Evolutionary conservation across 1,139 yeast species (phyloP).

Genomic region (Candida anutae): DNA sequence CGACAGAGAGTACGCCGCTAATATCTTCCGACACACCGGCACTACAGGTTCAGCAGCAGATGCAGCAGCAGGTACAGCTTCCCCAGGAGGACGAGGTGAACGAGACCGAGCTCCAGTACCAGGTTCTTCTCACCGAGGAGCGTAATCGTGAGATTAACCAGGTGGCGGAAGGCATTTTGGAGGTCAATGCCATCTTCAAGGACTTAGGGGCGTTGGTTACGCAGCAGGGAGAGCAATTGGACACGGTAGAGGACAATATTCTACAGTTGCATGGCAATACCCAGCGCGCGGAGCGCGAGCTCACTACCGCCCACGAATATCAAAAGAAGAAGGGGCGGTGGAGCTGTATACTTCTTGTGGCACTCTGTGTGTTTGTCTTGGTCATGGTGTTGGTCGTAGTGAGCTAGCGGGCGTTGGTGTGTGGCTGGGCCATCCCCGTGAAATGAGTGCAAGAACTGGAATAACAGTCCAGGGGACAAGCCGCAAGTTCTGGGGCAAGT

Average conservation of each 20-base stretch:
- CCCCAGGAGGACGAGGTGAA: conserved; percentile 32
- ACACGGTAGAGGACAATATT: conserved; percentile 75
- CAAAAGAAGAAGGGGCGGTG: conserved; percentile 67
- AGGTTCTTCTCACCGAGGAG: conserved; percentile 59
- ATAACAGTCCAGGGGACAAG: too few species aligned
- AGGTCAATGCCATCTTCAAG: conserved; percentile 76
- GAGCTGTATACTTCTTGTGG: conserved; percentile 57
- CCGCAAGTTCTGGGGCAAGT: too few species aligned
- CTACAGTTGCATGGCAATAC: conserved; percentile 58
- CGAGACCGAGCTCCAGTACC: conserved; percentile 69
- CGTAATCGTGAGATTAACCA: conserved; percentile 65
- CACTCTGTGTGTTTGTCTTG: conserved; percentile 30
- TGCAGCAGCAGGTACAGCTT: conserved; percentile 21
- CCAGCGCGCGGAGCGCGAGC: conserved; percentile 62
- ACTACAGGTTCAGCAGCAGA: conserved; percentile 15
- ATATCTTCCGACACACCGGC: conserved; percentile 14
- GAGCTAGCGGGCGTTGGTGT: too few species aligned
- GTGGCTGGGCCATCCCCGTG: too few species aligned
- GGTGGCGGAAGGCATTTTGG: conserved; percentile 71
- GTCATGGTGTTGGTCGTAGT: conserved; percentile 31
- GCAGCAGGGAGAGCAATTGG: conserved; percentile 81
- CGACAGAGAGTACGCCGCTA: background rate
- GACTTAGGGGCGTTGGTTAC: conserved; percentile 70
- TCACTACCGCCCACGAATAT: conserved; percentile 65
- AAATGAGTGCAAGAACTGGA: too few species aligned